These are phyloP conservation scores for Amphibolis antarctica DNA, from an alignment of 106 monocot genomes.

Conservation along the genomic window DNA sequence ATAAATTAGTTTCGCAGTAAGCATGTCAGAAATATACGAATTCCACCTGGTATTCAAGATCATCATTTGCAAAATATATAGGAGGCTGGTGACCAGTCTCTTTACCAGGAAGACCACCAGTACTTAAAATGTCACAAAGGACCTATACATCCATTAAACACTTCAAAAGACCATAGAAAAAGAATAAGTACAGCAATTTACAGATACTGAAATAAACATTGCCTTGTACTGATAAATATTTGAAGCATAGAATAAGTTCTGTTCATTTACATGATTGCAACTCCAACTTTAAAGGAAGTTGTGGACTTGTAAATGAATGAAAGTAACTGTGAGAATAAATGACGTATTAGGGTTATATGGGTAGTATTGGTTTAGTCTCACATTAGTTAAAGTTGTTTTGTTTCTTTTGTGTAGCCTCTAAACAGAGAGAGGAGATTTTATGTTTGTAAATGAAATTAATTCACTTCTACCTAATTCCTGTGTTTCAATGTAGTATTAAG, in stretches of 20 bases:
- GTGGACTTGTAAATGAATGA: no score
- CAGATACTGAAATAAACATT: slow-evolving; percentile 4
- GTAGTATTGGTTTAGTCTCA: no score
- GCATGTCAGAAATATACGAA: neutral
- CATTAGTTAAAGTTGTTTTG: no score
- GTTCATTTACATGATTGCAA: neutral
- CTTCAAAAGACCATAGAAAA: neutral
- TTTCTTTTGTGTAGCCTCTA: no score
- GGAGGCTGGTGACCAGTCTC: slow-evolving; percentile 64
- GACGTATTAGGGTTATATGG: no score
- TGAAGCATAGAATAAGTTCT: neutral
- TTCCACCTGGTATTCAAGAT: slow-evolving; percentile 88
- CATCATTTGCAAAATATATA: slow-evolving; percentile 93
- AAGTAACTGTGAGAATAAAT: no score
- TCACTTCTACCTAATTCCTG: no score
- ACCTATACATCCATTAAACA: slow-evolving; percentile 30
- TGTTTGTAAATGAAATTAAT: no score
- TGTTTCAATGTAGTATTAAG: no score
- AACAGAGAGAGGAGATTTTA: no score
- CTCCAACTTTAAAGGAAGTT: neutral
- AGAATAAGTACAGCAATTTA: neutral
- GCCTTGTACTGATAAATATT: neutral
- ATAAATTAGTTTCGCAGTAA: neutral
- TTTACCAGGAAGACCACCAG: slow-evolving; percentile 72
- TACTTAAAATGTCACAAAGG: slow-evolving; percentile 78